phyloP scores from a whole-genome alignment of 176 grass and related monocot genomes.

The Triticum monococcum region DNA sequence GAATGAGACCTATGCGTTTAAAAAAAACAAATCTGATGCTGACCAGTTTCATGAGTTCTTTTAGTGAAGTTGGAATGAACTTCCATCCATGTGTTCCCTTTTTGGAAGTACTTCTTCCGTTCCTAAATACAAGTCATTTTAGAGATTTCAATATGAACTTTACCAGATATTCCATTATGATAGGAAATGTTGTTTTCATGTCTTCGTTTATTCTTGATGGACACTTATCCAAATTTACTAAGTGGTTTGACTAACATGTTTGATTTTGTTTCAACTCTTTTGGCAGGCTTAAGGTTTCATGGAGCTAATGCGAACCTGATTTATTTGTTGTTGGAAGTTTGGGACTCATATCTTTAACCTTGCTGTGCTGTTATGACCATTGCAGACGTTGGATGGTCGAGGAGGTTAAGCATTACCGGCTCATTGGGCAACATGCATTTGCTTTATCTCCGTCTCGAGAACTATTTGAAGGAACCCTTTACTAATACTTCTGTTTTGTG shows the following conservation, averaged over 20 bases:
- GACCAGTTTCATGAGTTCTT: background rate
- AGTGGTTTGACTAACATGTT: constrained; percentile 28
- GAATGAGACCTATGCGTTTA: background rate
- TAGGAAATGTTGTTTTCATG: background rate
- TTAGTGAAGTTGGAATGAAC: constrained; percentile 1
- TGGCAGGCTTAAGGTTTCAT: constrained; percentile 79
- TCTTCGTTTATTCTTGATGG: background rate
- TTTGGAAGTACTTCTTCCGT: background rate
- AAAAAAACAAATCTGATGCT: background rate
- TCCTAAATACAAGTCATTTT: too few species aligned
- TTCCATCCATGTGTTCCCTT: background rate
- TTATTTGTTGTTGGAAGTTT: constrained; percentile 91
- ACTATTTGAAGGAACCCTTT: constrained; percentile 40
- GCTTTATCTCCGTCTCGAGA: constrained; percentile 21
- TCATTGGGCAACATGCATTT: constrained; percentile 17
- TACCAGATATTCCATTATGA: background rate
- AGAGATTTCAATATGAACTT: too few species aligned
- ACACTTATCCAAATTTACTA: background rate
- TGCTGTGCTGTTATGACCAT: constrained; percentile 81
- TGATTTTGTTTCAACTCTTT: constrained; percentile 44
- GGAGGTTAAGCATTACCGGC: constrained; percentile 28
- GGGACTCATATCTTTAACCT: constrained; percentile 90
- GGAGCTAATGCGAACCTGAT: constrained; percentile 70
- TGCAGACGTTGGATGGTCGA: constrained; percentile 69
- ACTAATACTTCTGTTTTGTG: constrained; percentile 45